phyloP scores from a whole-genome alignment of 140 eudicot species.

The Oenanthe javanica region DNA sequence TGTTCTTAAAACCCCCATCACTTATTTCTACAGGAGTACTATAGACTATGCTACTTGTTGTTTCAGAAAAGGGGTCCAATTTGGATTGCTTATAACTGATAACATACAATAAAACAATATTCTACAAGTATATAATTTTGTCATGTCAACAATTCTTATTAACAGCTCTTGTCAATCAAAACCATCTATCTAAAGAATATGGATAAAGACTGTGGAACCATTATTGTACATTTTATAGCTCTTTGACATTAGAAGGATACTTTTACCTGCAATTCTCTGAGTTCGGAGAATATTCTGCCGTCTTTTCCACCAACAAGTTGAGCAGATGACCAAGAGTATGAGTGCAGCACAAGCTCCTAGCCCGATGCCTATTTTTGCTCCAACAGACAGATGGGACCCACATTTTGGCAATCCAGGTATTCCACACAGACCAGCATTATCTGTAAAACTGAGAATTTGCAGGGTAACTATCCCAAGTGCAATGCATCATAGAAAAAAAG shows the following conservation, averaged over 20 bases:
- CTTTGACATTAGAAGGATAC: background rate
- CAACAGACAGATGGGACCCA: slow-evolving; percentile 75
- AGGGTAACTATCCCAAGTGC: slow-evolving; percentile 11
- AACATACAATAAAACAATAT: background rate
- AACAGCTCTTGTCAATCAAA: background rate
- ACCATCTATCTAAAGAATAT: background rate
- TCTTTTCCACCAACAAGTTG: slow-evolving; percentile 94
- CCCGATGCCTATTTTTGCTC: slow-evolving; percentile 73
- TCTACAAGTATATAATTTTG: background rate
- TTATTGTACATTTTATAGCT: background rate
- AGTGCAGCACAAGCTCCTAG: slow-evolving; percentile 48
- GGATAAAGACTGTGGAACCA: background rate
- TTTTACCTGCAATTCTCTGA: slow-evolving; percentile 78
- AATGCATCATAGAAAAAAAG: background rate
- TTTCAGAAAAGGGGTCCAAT: background rate
- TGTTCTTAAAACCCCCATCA: background rate
- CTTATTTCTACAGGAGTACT: background rate
- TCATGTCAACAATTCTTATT: background rate
- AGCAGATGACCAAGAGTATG: slow-evolving; percentile 50
- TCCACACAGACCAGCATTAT: slow-evolving; percentile 90
- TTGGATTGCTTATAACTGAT: background rate
- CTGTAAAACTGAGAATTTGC: slow-evolving; percentile 66
- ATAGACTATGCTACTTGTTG: background rate
- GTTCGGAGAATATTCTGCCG: slow-evolving; percentile 90
- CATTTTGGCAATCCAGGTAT: slow-evolving; percentile 84